A percentile compares a stretch with the other conserved stretches of the same genome.
Conservation (phyloP, 2,329 filamentous ascomycete species). For the Cladosporium sphaerospermum region DNA sequence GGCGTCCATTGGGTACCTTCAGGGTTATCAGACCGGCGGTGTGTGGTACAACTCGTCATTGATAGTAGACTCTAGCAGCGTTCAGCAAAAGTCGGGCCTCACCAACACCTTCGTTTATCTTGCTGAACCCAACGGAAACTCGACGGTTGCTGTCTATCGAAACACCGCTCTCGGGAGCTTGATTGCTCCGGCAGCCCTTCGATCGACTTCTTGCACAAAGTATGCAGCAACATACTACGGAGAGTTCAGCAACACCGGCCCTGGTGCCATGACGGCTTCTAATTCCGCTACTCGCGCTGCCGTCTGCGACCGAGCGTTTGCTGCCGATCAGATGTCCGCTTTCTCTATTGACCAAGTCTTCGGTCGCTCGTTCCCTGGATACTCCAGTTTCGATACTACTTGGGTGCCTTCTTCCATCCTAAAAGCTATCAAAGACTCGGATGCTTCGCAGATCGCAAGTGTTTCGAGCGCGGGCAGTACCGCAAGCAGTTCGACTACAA, state of each 20-base stretch:
- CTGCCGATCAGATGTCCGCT: slow-evolving; percentile 29
- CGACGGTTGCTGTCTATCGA: slow-evolving; percentile 38
- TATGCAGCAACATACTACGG: slow-evolving; percentile 26
- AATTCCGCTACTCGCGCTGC: slow-evolving; percentile 28
- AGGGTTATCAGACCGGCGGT: slow-evolving; percentile 12
- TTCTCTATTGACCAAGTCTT: slow-evolving; percentile 35
- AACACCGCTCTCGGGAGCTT: slow-evolving; percentile 35
- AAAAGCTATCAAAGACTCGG: slow-evolving; percentile 29
- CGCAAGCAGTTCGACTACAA: not conserved
- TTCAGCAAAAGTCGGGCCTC: slow-evolving; percentile 10
- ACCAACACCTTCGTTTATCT: slow-evolving; percentile 38
- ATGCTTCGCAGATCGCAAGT: slow-evolving; percentile 21
- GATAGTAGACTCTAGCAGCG: slow-evolving; percentile 7
- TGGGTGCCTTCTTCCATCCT: slow-evolving; percentile 37
- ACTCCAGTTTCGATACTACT: slow-evolving; percentile 28
- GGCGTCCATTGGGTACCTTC: slow-evolving; percentile 18
- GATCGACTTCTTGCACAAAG: slow-evolving; percentile 19
- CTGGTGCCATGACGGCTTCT: slow-evolving; percentile 32
- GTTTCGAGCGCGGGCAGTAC: not conserved
- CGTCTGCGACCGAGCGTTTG: slow-evolving; percentile 31
- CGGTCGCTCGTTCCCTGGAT: slow-evolving; percentile 29
- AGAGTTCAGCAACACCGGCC: slow-evolving; percentile 39
- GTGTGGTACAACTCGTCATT: slow-evolving; percentile 13
- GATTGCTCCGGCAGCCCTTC: slow-evolving; percentile 34
- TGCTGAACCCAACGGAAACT: slow-evolving; percentile 36